phyloP scores from a whole-genome alignment of 805 yeast species.

The Candida argentea region DNA sequence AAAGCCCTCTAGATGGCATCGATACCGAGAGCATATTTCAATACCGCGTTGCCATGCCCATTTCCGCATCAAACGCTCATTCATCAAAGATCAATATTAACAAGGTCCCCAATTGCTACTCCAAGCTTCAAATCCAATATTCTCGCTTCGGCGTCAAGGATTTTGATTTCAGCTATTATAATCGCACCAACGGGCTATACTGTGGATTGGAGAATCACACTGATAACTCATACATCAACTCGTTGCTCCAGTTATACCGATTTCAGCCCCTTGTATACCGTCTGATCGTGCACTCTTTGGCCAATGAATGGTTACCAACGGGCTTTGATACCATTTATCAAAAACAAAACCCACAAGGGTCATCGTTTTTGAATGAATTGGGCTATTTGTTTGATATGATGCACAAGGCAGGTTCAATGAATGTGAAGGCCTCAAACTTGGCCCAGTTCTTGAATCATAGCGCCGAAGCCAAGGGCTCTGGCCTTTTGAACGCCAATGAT shows the following conservation, averaged over 20 bases:
- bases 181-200: slow-evolving; percentile 42
- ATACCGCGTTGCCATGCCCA: slow-evolving; percentile 5
- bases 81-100: slow-evolving; percentile 6
- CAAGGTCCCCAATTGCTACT: slow-evolving; percentile 61
- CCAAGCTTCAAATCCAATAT: slow-evolving; percentile 66
- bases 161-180: slow-evolving; percentile 83
- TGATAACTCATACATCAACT: slow-evolving; percentile 62
- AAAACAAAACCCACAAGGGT: slow-evolving; percentile 26
- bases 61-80: background rate
- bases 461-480: slow-evolving; percentile 39
- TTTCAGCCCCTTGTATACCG: slow-evolving; percentile 69
- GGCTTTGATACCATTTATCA: slow-evolving; percentile 20
- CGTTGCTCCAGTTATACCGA: slow-evolving; percentile 70
- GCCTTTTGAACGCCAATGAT: slow-evolving; percentile 43
- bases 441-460: slow-evolving; percentile 29
- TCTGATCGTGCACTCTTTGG: slow-evolving; percentile 44
- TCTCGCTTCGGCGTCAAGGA: slow-evolving; percentile 89
- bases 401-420: slow-evolving; percentile 61
- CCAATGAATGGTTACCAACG: slow-evolving; percentile 35
- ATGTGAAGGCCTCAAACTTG: slow-evolving; percentile 74
- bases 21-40: slow-evolving; percentile 10
- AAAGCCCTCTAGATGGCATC: background rate
- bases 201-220: slow-evolving; percentile 89
- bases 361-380: slow-evolving; percentile 63
- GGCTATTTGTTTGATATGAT: slow-evolving; percentile 92